Conservation (phyloP, 1,284 basidiomycete species). For the Fistulinella cinereoalba region DNA sequence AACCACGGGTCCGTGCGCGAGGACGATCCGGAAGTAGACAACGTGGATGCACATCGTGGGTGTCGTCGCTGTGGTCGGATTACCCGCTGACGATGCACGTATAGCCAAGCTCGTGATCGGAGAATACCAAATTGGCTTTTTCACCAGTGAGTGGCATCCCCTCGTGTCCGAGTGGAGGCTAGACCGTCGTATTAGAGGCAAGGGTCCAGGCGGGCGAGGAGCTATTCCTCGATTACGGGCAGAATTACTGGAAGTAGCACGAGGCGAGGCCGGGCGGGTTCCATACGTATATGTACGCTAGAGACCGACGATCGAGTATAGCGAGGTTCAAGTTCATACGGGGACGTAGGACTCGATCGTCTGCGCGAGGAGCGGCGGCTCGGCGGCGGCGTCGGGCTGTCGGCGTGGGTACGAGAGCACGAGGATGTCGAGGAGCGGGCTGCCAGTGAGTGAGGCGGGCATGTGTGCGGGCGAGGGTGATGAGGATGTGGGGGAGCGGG, state of each 20-base stretch:
- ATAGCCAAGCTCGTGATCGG: conserved; percentile 43
- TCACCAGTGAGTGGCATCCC: conserved; percentile 37
- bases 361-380: conserved; percentile 24
- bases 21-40: conserved; percentile 27
- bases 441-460: conserved; percentile 12
- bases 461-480: background rate
- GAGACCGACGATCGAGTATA: too few relatives aligned
- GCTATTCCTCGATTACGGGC: conserved; percentile 47
- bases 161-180: too few relatives aligned
- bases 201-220: conserved; percentile 39
- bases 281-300: too few relatives aligned
- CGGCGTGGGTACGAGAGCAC: conserved; percentile 39
- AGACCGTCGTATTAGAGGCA: too few relatives aligned
- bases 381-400: conserved; percentile 19
- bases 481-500: too few relatives aligned
- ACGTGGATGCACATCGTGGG: conserved; percentile 44
- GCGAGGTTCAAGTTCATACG: conserved; percentile 24
- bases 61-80: too few relatives aligned
- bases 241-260: conserved; percentile 27
- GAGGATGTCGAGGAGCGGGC: conserved; percentile 38
- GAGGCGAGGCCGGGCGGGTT: too few relatives aligned
- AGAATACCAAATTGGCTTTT: conserved; percentile 49
- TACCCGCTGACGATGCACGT: too few relatives aligned
- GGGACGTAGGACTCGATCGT: conserved; percentile 40
- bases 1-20: too few relatives aligned